phyloP scores from a whole-genome alignment of 1,139 yeast species.

The Scheffersomyces lignicola region DNA sequence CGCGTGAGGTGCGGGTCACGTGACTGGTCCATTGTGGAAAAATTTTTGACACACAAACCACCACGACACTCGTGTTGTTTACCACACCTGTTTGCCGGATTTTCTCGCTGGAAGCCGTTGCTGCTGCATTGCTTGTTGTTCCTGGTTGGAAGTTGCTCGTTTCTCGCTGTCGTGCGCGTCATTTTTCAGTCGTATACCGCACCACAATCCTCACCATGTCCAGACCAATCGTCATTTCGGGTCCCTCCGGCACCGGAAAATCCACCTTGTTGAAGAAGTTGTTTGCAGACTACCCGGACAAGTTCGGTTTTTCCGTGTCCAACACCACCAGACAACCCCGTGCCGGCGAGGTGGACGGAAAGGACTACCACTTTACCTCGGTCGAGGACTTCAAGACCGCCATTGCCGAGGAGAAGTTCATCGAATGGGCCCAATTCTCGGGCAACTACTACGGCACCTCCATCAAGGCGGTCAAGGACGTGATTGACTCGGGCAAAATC shows the following conservation, averaged over 20 bases:
- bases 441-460: conserved; percentile 98
- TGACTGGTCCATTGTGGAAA: too few species aligned
- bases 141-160: too few species aligned
- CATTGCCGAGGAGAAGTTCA: conserved; percentile 73
- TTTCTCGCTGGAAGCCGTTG: too few species aligned
- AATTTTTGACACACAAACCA: too few species aligned
- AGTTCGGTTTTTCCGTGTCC: conserved; percentile 91
- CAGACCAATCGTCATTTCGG: conserved; percentile 91
- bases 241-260: conserved; percentile 97
- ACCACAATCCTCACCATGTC: conserved; percentile 18
- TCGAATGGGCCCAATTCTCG: conserved; percentile 97
- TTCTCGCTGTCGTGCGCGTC: too few species aligned
- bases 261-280: conserved; percentile 88
- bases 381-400: conserved; percentile 76
- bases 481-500: conserved; percentile 59
- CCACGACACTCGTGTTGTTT: too few species aligned
- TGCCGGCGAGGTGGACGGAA: conserved; percentile 85
- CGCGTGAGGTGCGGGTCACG: too few species aligned
- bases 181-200: too few species aligned
- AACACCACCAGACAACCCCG: conserved; percentile 93
- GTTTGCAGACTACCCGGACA: conserved; percentile 85
- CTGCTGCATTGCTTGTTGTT: too few species aligned
- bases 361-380: conserved; percentile 82
- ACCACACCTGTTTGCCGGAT: too few species aligned
- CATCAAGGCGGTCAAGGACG: conserved; percentile 78